These are phyloP conservation scores for Coccomyxa sp. DNA, from an alignment of 139 green algal genomes.

Conservation along the genomic window DNA sequence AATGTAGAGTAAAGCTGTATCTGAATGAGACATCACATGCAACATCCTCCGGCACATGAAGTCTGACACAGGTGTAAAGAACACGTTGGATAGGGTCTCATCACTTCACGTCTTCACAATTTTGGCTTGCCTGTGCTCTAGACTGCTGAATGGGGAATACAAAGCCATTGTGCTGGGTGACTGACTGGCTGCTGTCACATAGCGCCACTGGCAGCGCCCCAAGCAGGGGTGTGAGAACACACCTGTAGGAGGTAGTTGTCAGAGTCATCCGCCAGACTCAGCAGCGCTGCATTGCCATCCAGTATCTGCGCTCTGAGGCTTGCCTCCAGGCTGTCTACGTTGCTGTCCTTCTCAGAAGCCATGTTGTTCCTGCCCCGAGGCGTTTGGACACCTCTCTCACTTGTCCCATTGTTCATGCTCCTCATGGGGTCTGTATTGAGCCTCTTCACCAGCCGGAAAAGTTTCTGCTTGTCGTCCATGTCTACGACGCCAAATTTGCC, in stretches of 20 bases:
- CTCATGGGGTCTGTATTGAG: constrained; percentile 7
- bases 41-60: no score
- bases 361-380: not conserved
- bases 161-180: no score
- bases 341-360: not conserved
- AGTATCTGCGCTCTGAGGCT: constrained; percentile 2
- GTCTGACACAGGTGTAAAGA: no score
- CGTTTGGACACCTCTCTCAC: constrained; percentile 8
- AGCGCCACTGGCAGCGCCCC: no score
- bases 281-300: constrained; percentile 32
- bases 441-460: constrained; percentile 69
- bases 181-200: no score
- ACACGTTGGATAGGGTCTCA: no score
- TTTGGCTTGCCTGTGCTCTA: no score
- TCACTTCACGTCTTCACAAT: no score
- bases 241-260: constrained; percentile 32
- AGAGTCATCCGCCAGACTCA: constrained; percentile 70
- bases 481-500: constrained; percentile 55
- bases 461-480: constrained; percentile 72
- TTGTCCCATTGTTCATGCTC: not conserved
- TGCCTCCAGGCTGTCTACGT: not conserved
- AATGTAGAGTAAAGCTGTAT: no score
- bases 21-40: no score
- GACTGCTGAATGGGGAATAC: no score
- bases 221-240: not conserved